phyloP scores from a whole-genome alignment of 345 rosid genomes.

The Carallia pectinifolia region DNA sequence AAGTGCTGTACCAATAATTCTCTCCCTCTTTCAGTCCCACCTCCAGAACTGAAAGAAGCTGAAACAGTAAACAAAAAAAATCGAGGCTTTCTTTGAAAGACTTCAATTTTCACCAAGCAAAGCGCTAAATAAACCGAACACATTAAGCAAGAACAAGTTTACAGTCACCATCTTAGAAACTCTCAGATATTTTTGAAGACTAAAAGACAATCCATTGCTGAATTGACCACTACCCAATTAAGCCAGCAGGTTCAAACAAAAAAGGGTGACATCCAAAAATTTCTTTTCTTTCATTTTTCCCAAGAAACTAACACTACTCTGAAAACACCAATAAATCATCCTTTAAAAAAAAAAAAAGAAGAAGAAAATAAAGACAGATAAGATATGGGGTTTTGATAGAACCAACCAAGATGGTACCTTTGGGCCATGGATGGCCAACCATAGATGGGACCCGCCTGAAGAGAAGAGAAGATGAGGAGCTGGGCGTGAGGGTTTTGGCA shows the following conservation, averaged over 20 bases:
- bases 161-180: too few relatives aligned
- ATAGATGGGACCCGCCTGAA: constrained; percentile 16
- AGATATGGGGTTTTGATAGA: neutral
- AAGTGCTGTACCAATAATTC: constrained; percentile 85
- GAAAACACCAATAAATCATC: neutral
- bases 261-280: too few relatives aligned
- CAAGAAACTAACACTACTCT: neutral
- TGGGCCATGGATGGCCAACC: constrained; percentile 21
- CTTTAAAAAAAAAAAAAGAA: neutral
- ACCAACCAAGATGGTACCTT: constrained; percentile 28
- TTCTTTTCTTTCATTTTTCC: too few relatives aligned
- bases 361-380: neutral
- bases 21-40: constrained; percentile 37
- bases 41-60: constrained; percentile 58
- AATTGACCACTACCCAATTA: too few relatives aligned
- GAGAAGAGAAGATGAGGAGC: constrained; percentile 15
- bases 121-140: neutral
- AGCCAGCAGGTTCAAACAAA: too few relatives aligned
- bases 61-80: constrained; percentile 1
- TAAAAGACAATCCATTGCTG: too few relatives aligned
- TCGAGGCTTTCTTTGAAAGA: neutral
- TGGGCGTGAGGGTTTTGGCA: constrained; percentile 20
- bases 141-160: too few relatives aligned
- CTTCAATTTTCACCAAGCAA: neutral
- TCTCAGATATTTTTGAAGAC: too few relatives aligned